These are phyloP conservation scores for Ophiocordyceps polyrhachis-furcata DNA, from an alignment of 2,329 filamentous ascomycete genomes.

Conservation along the genomic window DNA sequence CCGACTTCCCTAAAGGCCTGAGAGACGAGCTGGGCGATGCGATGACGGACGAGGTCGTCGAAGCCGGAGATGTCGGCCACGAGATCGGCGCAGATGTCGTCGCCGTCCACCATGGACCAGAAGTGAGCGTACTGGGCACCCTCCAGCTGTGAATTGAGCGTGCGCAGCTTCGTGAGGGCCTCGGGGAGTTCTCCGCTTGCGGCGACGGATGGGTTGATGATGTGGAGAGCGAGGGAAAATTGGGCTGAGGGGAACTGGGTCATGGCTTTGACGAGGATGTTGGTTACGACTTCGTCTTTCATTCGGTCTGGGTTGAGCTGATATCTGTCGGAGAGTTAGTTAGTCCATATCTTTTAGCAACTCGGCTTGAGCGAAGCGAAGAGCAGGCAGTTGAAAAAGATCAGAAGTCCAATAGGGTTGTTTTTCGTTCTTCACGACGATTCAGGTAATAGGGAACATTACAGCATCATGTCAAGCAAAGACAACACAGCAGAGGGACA, in stretches of 20 bases:
- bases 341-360: not conserved
- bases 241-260: constrained; percentile 93
- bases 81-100: constrained; percentile 90
- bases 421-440: constrained; percentile 7
- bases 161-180: constrained; percentile 72
- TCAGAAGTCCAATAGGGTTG: constrained; percentile 25
- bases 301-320: constrained; percentile 98
- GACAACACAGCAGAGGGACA: not conserved
- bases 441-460: constrained; percentile 99
- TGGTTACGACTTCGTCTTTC: constrained; percentile 94
- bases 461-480: constrained; percentile 40
- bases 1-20: constrained; percentile 61
- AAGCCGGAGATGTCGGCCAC: constrained; percentile 89
- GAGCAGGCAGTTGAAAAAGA: not conserved
- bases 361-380: not conserved
- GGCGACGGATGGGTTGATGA: constrained; percentile 64
- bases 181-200: constrained; percentile 61
- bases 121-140: constrained; percentile 80
- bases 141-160: constrained; percentile 73
- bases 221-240: constrained; percentile 84
- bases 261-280: constrained; percentile 94
- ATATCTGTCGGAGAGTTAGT: constrained; percentile 44
- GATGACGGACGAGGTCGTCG: constrained; percentile 79
- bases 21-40: constrained; percentile 75
- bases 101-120: constrained; percentile 82